A percentile compares a stretch with the other conserved stretches of the same genome.
Conservation (phyloP, 1,284 basidiomycete species). For the Ganoderma resinaceum region DNA sequence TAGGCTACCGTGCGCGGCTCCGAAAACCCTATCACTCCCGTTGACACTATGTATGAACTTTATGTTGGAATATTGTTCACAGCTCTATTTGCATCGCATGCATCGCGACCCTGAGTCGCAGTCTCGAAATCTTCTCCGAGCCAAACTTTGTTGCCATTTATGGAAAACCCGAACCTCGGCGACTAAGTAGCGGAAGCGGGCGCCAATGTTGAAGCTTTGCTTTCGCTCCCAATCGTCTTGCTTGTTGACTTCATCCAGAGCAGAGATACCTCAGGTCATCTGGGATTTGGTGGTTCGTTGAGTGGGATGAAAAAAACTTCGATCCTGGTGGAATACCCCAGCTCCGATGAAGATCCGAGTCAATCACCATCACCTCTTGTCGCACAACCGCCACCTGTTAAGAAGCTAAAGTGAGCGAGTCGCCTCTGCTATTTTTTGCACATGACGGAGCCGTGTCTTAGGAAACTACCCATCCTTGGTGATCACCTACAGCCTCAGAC, state of each 20-base stretch:
- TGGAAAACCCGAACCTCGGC: too few species aligned
- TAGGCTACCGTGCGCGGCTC: too few species aligned
- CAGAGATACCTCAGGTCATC: neutral
- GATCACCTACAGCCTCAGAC: constrained; percentile 50
- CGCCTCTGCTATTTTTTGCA: neutral
- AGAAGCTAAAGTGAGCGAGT: constrained; percentile 2
- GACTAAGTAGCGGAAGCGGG: too few species aligned
- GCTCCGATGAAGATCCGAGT: constrained; percentile 15
- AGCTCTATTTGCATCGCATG: too few species aligned
- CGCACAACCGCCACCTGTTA: neutral
- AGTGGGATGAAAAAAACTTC: constrained; percentile 3
- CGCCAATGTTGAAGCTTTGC: too few species aligned
- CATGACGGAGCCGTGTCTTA: constrained; percentile 8
- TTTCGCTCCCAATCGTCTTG: neutral
- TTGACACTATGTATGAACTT: too few species aligned
- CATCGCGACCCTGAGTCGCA: too few species aligned
- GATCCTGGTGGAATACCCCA: constrained; percentile 14
- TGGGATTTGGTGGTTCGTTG: neutral
- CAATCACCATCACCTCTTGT: too few species aligned
- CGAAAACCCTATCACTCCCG: too few species aligned
- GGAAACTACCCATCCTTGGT: constrained; percentile 66
- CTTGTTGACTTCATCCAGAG: neutral
- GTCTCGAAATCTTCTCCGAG: too few species aligned
- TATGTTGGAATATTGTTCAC: too few species aligned
- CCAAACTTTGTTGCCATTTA: too few species aligned